Conservation (phyloP, 768 basidiomycete species). For the Rhodotorula toruloides region DNA sequence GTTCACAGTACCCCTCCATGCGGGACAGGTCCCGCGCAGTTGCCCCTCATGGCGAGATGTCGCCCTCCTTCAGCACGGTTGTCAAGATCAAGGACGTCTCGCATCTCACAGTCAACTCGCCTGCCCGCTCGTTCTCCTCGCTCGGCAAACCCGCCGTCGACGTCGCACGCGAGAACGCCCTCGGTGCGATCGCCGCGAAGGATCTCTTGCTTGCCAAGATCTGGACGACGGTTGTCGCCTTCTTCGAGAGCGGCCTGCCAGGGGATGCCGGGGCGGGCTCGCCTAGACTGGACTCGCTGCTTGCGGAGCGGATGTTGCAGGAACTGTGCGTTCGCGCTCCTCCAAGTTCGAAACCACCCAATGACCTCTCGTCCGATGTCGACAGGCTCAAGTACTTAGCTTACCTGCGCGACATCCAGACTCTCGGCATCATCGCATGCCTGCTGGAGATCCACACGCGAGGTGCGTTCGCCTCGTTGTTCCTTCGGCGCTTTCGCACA, state of each 20-base stretch:
- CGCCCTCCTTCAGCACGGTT: constrained; percentile 28
- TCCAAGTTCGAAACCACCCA: not conserved
- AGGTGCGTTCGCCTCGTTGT: not conserved
- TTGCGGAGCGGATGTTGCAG: constrained; percentile 24
- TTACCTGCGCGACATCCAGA: constrained; percentile 32
- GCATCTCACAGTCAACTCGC: constrained; percentile 29
- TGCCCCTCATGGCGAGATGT: not conserved
- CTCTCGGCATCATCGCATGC: constrained; percentile 35
- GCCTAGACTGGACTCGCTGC: constrained; percentile 3
- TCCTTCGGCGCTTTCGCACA: not conserved
- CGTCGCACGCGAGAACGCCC: constrained; percentile 20
- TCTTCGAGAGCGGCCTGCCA: constrained; percentile 18
- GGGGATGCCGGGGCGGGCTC: constrained; percentile 2
- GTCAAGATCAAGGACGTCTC: constrained; percentile 40
- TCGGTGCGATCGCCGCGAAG: constrained; percentile 1
- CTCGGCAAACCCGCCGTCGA: constrained; percentile 18
- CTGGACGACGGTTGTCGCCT: constrained; percentile 28
- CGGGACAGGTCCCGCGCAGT: not conserved
- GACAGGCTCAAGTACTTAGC: constrained; percentile 22
- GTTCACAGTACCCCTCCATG: constrained; percentile 2
- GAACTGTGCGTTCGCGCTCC: constrained; percentile 14
- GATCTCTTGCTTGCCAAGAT: constrained; percentile 27
- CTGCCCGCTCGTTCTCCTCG: not conserved
- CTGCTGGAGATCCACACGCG: constrained; percentile 27
- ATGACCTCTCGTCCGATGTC: not conserved